Percentiles rank a stretch among this genome's conserved stretches.
phyloP scores from a whole-genome alignment of 2,329 filamentous ascomycete genomes.

The Botrytis tulipae region DNA sequence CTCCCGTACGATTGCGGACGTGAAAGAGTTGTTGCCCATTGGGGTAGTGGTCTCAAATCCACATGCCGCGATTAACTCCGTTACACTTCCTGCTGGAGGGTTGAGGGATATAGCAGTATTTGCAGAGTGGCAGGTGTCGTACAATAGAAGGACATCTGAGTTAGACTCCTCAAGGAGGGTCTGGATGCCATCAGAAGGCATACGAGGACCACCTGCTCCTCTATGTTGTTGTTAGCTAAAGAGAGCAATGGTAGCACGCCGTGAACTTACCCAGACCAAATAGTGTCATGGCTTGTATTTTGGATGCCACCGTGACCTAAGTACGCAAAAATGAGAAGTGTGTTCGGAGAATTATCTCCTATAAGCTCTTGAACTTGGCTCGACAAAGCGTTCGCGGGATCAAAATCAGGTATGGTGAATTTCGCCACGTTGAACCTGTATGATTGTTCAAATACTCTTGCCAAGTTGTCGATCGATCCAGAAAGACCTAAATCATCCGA shows the following conservation, averaged over 20 bases:
- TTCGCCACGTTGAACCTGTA: background rate
- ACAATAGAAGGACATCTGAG: background rate
- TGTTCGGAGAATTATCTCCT: background rate
- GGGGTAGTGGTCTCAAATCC: background rate
- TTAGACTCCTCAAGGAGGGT: background rate
- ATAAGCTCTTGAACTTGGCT: background rate
- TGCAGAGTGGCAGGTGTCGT: background rate
- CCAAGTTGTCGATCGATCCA: background rate
- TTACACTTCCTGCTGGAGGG: background rate
- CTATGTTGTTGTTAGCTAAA: background rate
- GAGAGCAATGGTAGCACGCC: background rate
- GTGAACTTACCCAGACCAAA: background rate
- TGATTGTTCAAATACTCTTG: background rate
- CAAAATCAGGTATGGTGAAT: background rate
- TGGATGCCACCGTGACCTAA: background rate
- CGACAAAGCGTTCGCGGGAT: background rate
- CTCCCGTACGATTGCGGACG: background rate
- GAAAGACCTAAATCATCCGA: slow-evolving; percentile 1
- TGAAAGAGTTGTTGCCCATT: background rate
- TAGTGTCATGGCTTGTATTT: background rate
- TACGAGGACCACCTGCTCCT: background rate
- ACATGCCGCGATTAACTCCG: background rate
- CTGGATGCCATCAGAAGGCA: background rate
- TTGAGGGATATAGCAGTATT: background rate
- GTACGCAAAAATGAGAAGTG: background rate